These are phyloP conservation scores for Setomelanomma holmii DNA, from an alignment of 2,329 filamentous ascomycete genomes.

Conservation along the genomic window DNA sequence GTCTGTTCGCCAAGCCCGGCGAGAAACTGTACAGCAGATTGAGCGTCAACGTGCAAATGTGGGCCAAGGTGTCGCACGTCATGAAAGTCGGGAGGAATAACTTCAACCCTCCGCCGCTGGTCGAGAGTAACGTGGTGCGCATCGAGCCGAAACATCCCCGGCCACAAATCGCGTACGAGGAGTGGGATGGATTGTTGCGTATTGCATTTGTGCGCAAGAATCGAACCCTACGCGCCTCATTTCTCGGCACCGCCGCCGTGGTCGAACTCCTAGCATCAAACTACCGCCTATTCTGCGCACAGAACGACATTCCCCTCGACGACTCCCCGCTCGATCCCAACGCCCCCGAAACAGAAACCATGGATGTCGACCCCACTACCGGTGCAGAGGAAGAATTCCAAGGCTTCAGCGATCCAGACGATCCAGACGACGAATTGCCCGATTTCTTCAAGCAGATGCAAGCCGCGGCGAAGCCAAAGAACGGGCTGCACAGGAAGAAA, in stretches of 20 bases:
- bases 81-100: constrained; percentile 97
- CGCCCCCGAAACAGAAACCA: constrained; percentile 51
- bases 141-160: constrained; percentile 86
- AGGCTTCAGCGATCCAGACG: constrained; percentile 61
- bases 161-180: constrained; percentile 89
- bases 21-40: constrained; percentile 91
- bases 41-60: constrained; percentile 93
- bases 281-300: constrained; percentile 87
- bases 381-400: constrained; percentile 55
- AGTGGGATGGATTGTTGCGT: constrained; percentile 89
- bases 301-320: constrained; percentile 81
- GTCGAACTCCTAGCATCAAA: constrained; percentile 85
- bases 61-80: constrained; percentile 73
- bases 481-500: constrained; percentile 68
- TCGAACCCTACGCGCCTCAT: constrained; percentile 82
- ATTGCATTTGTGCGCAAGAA: constrained; percentile 89
- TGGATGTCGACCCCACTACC: constrained; percentile 52
- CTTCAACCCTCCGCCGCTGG: constrained; percentile 92
- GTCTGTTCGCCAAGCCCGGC: constrained; percentile 85
- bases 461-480: constrained; percentile 54
- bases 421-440: constrained; percentile 74
- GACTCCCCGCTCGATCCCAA: constrained; percentile 55
- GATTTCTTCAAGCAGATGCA: constrained; percentile 79
- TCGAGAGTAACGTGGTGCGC: constrained; percentile 89
- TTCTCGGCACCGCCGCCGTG: constrained; percentile 80